Base-by-base conservation (phyloP, 108 stramenopile species). In the Nannochloropsis gaditana region DNA sequence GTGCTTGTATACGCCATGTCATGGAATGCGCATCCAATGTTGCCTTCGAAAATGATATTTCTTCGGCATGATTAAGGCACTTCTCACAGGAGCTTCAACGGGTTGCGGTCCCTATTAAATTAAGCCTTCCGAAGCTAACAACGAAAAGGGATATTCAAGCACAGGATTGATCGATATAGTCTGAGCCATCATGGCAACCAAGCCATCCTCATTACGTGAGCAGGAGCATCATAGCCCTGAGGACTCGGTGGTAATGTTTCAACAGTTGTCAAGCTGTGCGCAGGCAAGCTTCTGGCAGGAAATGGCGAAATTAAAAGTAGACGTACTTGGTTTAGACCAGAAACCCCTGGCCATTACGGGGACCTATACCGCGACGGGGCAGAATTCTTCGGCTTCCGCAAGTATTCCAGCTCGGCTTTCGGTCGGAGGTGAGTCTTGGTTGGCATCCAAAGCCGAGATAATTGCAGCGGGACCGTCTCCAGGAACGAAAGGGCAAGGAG, bases 201-300 rank as follows among this genome's bases (percentile, higher is more conserved):
- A 31, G 31, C 31, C 31, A 31, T 31, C 31, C 31, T 31, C 31
- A 31, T 31, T 31, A 31, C 31, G 31, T 31, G 31, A 31, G 31
- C 31, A 31, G 31, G 31, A 31, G 31, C 31, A 31, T 31, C 31
- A 31, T 31, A 31, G 1, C 31, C 31, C 31, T 31, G 31, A 31
- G n/a, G 59, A 8, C 59, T n/a, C 59, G 19, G 59, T 73, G 4
- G 59, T 73, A n/a, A 73, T 73, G 59, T 73, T 41, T 4, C 80
- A 87, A 85, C 79, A 85, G 9, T 85, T 88, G 82, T 85, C 85
- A 17, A 88, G 88, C 59, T 81, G 45, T 50, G 84, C 82, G 43
- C 84, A 88, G 45, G 79, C 82, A 9, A 81, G 80, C 21, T 88
- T 88, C 85, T 88, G 88, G 88, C 80, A 79, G n/a, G 88, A 88